Evolutionary conservation across 495 filamentous ascomycete genomes (phyloP), one percentile per base, ranked within the genome.

Genomic region (Penicillium pancosmium): DNA sequence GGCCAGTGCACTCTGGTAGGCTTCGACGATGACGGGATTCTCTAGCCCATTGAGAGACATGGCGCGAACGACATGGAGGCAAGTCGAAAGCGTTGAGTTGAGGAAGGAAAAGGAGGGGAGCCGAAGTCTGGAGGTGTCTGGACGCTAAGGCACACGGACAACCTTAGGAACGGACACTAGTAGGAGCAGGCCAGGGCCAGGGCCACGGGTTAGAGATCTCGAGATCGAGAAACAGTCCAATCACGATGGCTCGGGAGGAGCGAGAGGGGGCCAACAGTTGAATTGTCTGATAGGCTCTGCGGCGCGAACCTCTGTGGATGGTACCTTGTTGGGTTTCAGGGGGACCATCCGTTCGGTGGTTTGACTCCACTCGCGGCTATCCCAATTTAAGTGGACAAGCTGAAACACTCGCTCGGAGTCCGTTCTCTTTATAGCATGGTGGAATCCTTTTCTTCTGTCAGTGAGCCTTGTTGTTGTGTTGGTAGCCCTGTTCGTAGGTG

Each of bases 31-130:
- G 62, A 83, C 82, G 64, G 84, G 79, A 79, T 85, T 83, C 78
- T 98, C 94, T 79, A 98, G 81, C 62, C 94, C 94, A 88, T 98
- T 97, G 76, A 98, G 82, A 82, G 94, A 98, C 94, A 98, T 98
- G 73, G 62, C 68, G 73, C 66, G 69, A 64, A 62, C 75, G 61
- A 73, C 78, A 80, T 80, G 72, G 69, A 59, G 67, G 57, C 38
- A 51, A 40, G 46, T 50, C 27, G 27, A 21, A 25, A 54, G 52
- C 60, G 62, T 60, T 59, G 53, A 13, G 19, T 23, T 55, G 27
- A 38, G 61, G 52, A 56, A 50, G 34, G 52, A 58, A 57, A 50
- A 57, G 40, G 41, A 48, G 43, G 49, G 63, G 48, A 50, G 46
- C 23, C 11, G 25, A 25, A 54, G 10, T 38, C n/a, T 31, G 44